phyloP scores from a whole-genome alignment of 139 green algal genomes.

The Picochlorum sp. region DNA sequence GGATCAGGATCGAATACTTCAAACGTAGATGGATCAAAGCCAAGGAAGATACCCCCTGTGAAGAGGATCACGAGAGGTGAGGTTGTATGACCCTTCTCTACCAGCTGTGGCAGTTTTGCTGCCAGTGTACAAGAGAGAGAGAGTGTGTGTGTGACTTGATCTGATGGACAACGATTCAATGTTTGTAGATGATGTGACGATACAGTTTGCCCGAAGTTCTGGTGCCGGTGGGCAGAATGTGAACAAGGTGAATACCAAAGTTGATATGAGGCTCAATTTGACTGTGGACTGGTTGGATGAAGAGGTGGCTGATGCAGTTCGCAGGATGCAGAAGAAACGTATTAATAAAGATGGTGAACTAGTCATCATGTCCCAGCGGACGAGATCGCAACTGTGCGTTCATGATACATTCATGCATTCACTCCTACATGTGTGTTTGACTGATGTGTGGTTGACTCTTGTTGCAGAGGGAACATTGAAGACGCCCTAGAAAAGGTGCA shows the following conservation, averaged over 20 bases:
- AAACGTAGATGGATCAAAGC: too few relatives aligned
- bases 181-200: slow-evolving; percentile 76
- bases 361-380: slow-evolving; percentile 73
- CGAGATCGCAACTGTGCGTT: slow-evolving; percentile 62
- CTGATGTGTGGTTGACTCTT: slow-evolving; percentile 10
- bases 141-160: not conserved
- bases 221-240: slow-evolving; percentile 92
- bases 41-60: not conserved
- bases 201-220: slow-evolving; percentile 75
- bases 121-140: not conserved
- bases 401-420: not conserved
- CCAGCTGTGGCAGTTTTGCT: not conserved
- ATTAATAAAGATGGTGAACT: slow-evolving; percentile 89
- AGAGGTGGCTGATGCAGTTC: slow-evolving; percentile 63
- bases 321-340: slow-evolving; percentile 73
- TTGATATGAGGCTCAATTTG: slow-evolving; percentile 87
- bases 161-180: not conserved
- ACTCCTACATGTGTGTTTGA: not conserved
- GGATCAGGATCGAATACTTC: too few relatives aligned
- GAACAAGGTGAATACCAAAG: slow-evolving; percentile 96
- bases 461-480: slow-evolving; percentile 76
- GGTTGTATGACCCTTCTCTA: not conserved
- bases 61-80: slow-evolving; percentile 21
- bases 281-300: slow-evolving; percentile 66
- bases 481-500: slow-evolving; percentile 86